Base-by-base conservation (phyloP, 306 rosid species). In the Vicia sativa region DNA sequence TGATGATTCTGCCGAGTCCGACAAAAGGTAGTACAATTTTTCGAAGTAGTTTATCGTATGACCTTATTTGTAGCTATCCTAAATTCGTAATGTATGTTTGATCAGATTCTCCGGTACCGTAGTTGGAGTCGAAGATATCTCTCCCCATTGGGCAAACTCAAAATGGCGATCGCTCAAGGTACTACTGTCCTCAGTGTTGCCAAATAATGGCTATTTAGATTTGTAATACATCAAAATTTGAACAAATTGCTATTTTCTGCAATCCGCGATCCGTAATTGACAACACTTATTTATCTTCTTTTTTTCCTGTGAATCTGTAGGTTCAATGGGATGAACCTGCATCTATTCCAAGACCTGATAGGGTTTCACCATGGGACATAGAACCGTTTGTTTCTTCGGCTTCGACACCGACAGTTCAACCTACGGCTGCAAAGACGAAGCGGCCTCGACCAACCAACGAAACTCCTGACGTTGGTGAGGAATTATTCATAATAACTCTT, bases 281-380 rank as follows among this genome's bases (percentile, higher is more conserved):
- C 31, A 19, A 19, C 13, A 50, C 57, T 50, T 3, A 50, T 21
- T 52, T 2, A 21, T 9, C 19, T 18, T 68, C 12, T 62, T 52
- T 56, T 69, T 21, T 15, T 9, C 42, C 7, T 65, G 48, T 75
- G 74, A 69, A 49, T 75, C 28, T 7, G 3, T 80, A 93, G 99
- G 99, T 90, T 78, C 97, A 90, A 75, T 93, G 99, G 99, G 99
- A 93, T 75, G 99, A 93, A 72, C 81, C 87, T 63, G 80, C 96
- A 52, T 71, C 97, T 41, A 74, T 88, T 79, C 69, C 76, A 10
- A 85, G 97, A 80, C 99, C 97, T 25, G 96, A 88, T 16, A 87
- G 91, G 83, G 96, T 93, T 70, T 93, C 97, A 1, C 87, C 96
- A 4, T 93, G 97, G 97, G 96, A 93, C 79, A 84, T 93, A 67